Percentiles rank a stretch among this genome's conserved stretches.
Conservation (phyloP, 805 yeast genomes). For the Cyberlindnera suaveolens region DNA sequence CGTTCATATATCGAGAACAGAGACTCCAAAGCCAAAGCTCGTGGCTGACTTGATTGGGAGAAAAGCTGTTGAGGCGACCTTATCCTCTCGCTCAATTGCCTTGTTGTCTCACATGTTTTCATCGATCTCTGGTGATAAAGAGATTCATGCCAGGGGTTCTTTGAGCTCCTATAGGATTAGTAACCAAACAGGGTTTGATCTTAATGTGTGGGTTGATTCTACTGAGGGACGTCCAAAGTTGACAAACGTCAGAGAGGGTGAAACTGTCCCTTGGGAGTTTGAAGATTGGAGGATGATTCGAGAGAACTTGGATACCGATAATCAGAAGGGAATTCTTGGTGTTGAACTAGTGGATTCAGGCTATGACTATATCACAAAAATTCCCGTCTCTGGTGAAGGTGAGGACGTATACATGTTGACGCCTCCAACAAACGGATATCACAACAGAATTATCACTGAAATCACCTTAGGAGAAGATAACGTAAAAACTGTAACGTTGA, state of each 20-base stretch:
- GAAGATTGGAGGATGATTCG: slow-evolving; percentile 90
- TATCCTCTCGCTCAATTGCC: slow-evolving; percentile 78
- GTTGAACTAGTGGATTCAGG: slow-evolving; percentile 51
- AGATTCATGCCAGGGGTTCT: slow-evolving; percentile 62
- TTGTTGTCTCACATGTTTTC: slow-evolving; percentile 63
- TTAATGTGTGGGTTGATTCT: slow-evolving; percentile 77
- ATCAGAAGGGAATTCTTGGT: slow-evolving; percentile 54
- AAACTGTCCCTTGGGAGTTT: slow-evolving; percentile 75
- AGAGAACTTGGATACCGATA: slow-evolving; percentile 67
- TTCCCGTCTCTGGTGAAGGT: slow-evolving; percentile 78
- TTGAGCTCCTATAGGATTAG: slow-evolving; percentile 75
- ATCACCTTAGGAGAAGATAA: slow-evolving; percentile 65
- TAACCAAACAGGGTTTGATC: slow-evolving; percentile 79
- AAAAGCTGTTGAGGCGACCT: slow-evolving; percentile 68
- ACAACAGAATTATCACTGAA: slow-evolving; percentile 70
- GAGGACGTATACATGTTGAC: slow-evolving; percentile 64
- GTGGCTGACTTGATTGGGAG: slow-evolving; percentile 69
- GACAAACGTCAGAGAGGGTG: slow-evolving; percentile 40
- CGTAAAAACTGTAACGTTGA: slow-evolving; percentile 69
- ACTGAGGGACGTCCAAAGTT: slow-evolving; percentile 19
- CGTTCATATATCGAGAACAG: slow-evolving; percentile 51
- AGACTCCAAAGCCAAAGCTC: slow-evolving; percentile 41
- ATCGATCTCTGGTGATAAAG: slow-evolving; percentile 46
- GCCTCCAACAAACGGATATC: slow-evolving; percentile 59
- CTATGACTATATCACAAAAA: slow-evolving; percentile 46